Base-by-base conservation (phyloP, 805 yeast genomes). In the Henningerozyma blattae region DNA sequence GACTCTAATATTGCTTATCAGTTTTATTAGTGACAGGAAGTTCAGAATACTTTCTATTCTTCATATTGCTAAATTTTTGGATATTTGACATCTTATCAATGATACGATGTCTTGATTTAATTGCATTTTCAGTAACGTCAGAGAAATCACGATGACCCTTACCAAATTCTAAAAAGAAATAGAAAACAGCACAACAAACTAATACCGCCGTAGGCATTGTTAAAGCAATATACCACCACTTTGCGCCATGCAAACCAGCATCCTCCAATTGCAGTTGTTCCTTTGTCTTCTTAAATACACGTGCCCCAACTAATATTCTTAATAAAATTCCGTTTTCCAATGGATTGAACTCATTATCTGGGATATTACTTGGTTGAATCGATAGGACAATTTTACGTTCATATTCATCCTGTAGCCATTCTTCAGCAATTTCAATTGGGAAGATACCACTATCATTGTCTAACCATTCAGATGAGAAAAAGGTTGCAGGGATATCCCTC, bases 391-490 rank as follows among this genome's bases (percentile, higher is more conserved):
- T 75, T 40, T 69, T 68, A 46, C 70, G 72, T 38, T 62, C 60
- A 44, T 64, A 70, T 43, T 61, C 54, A 3, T 68, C 77, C 26
- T 62, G 63, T 20, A 84, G 58, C 87, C 93, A 84, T 10, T 66
- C 73, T 35, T 70, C 73, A 22, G 67, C 53, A 27, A 83, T 59
- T 26, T 72, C 72, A 28, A 85, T 51, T 3, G 89, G 76, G 43
- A 59, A 72, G 44, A 62, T 68, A 13, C 95, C 95, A 38, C 70
- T 68, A 16, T 61, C 61, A 41, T 67, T 69, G 18, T 64, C 58
- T 5, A 83, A 33, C 94, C 94, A 85, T 5, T 78, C 91, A 6
- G 86, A 66, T 1, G 73, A 57, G 58, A 61, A 80, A 48, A 84
- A 81, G 2, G 83, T 68, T 10, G 48, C 46, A 13, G 37, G 36